Evolutionary conservation across 2,329 filamentous ascomycete species (phyloP), one percentile per base, ranked within the genome.

Genomic region (Beauveria scarabaeidicola): DNA sequence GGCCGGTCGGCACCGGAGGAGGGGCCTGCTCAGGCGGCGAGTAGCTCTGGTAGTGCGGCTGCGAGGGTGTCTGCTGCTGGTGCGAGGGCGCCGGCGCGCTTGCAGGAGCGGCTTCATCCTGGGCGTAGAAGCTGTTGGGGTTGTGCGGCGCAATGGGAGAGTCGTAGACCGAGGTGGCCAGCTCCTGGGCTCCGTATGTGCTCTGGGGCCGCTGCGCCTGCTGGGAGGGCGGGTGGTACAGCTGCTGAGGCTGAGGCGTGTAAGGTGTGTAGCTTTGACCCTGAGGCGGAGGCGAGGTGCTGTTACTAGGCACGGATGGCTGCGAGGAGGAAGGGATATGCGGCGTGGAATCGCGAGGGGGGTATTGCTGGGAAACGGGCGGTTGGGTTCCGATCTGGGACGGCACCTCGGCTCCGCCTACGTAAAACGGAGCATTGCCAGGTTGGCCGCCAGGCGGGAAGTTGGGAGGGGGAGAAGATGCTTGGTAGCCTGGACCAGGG

Each of bases 121-220:
- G 73, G 2, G 77, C 73, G 23, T 73, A 72, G 17, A 72, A 70
- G 48, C 74, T 74, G 63, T 69, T 73, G 32, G 75, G 74, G 67
- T 78, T 79, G 68, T 81, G 78, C 6, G 78, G 71, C 13, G 78
- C 82, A 43, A 89, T 80, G 46, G 88, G 89, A 3, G 88, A 89
- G 71, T 91, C 88, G 68, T 91, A 92, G 10, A 83, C 84, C 1
- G 88, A 89, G 0, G 89, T 91, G 27, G 88, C 87, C 51, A 93
- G 77, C 73, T 93, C 89, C 72, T 92, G 89, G 0, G 89, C 83
- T 29, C 86, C 85, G 66, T 88, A 88, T 11, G 83, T 88, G 70
- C 84, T 87, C 67, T 86, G 82, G 3, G 85, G 86, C 17, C 81
- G 83, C 60, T 82, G 83, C 69, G 67, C 63, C 82, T 83, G 6